phyloP scores from a whole-genome alignment of 768 basidiomycete species.

The Mycena rebaudengoi region DNA sequence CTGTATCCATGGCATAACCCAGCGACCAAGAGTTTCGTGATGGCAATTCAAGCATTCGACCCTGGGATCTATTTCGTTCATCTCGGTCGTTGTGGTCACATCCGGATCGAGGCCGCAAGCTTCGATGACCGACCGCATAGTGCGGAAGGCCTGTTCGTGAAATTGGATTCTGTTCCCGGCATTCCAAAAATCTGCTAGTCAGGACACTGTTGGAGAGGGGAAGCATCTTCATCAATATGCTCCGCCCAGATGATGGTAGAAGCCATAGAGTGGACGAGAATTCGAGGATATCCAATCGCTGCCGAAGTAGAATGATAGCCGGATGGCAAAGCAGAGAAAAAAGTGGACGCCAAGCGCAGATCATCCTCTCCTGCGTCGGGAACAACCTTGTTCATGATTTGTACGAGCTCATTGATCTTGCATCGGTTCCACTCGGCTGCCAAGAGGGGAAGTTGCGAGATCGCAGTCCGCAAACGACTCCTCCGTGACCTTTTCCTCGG shows the following conservation, averaged over 20 bases:
- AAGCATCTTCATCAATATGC: not conserved
- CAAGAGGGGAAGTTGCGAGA: not conserved
- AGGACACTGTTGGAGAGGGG: not conserved
- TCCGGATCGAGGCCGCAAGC: conserved; percentile 18
- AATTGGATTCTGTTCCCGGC: not conserved
- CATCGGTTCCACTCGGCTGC: not conserved
- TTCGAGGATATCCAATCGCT: conserved; percentile 7
- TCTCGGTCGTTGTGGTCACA: conserved; percentile 8
- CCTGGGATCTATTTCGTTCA: conserved; percentile 16
- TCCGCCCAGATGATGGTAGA: too few relatives aligned
- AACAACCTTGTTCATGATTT: conserved; percentile 1
- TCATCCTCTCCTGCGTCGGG: not conserved
- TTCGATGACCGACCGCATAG: not conserved
- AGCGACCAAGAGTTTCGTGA: not conserved
- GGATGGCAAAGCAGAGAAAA: conserved; percentile 5
- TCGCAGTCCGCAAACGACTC: conserved; percentile 14
- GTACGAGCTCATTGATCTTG: conserved; percentile 8
- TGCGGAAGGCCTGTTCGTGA: not conserved
- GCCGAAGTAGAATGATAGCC: not conserved
- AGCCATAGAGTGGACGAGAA: not conserved
- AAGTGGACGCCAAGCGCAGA: conserved; percentile 14
- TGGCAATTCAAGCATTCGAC: conserved; percentile 18
- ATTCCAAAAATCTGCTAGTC: conserved; percentile 7
- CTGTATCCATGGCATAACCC: conserved; percentile 11
- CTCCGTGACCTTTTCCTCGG: conserved; percentile 15